These are phyloP conservation scores for Saturnispora saitoi DNA, from an alignment of 805 yeast genomes.

Conservation along the genomic window DNA sequence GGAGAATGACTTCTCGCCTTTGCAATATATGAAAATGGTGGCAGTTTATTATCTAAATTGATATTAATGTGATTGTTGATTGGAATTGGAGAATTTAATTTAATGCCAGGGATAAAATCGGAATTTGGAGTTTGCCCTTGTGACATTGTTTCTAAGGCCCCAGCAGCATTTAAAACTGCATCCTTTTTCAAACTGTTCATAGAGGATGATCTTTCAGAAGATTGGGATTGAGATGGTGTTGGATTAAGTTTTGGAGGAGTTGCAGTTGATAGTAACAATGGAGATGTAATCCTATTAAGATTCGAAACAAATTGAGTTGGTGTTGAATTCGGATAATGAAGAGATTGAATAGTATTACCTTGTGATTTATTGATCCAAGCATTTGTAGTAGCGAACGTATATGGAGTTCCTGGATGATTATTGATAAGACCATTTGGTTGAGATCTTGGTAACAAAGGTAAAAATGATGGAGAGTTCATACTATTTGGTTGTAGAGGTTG, in stretches of 20 bases:
- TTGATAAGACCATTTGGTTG: slow-evolving; percentile 12
- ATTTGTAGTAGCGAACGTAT: slow-evolving; percentile 22
- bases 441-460: slow-evolving; percentile 35
- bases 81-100: slow-evolving; percentile 21
- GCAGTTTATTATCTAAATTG: slow-evolving; percentile 12
- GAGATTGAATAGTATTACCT: slow-evolving; percentile 37
- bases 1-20: slow-evolving; percentile 6
- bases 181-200: slow-evolving; percentile 24
- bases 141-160: slow-evolving; percentile 34
- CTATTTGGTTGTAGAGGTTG: slow-evolving; percentile 6
- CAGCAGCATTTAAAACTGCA: slow-evolving; percentile 31
- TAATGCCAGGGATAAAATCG: slow-evolving; percentile 27
- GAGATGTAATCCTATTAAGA: slow-evolving; percentile 54
- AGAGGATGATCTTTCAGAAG: slow-evolving; percentile 27
- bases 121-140: slow-evolving; percentile 19
- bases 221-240: slow-evolving; percentile 26
- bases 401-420: slow-evolving; percentile 23
- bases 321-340: slow-evolving; percentile 59
- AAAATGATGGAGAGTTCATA: slow-evolving; percentile 30
- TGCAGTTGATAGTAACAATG: slow-evolving; percentile 47
- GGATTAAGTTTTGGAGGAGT: slow-evolving; percentile 29
- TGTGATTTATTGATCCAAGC: slow-evolving; percentile 25
- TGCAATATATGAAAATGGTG: slow-evolving; percentile 20
- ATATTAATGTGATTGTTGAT: slow-evolving; percentile 3
- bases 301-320: slow-evolving; percentile 67